These are phyloP conservation scores for Polyporus tsugae DNA, from an alignment of 1,284 basidiomycete species.

Conservation along the genomic window DNA sequence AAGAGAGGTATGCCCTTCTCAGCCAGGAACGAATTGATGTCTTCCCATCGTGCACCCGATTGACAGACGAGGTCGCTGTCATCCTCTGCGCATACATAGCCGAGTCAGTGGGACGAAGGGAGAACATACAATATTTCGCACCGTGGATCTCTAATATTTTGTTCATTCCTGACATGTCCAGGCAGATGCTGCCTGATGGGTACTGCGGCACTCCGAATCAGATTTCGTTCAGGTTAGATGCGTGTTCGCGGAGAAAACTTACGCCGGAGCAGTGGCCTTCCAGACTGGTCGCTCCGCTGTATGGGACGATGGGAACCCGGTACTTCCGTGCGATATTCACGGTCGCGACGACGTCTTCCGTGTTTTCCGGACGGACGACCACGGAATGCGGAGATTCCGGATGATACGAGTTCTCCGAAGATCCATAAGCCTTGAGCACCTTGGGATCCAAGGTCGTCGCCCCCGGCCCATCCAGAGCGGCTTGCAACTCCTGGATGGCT, in stretches of 20 bases:
- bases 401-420: conserved; percentile 75
- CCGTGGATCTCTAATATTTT: conserved; percentile 82
- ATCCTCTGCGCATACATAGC: conserved; percentile 54
- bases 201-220: conserved; percentile 26
- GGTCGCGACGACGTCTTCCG: conserved; percentile 67
- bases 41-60: conserved; percentile 86
- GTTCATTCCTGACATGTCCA: conserved; percentile 90
- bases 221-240: background rate
- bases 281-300: conserved; percentile 69
- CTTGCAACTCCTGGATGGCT: conserved; percentile 63
- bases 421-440: conserved; percentile 62
- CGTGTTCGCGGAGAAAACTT: background rate
- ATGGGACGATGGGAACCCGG: conserved; percentile 64
- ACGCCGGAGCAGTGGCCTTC: conserved; percentile 57
- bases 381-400: conserved; percentile 69
- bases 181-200: conserved; percentile 42
- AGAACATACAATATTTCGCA: conserved; percentile 35
- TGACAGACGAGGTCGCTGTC: conserved; percentile 87
- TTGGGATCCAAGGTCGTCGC: conserved; percentile 59
- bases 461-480: conserved; percentile 53
- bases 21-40: conserved; percentile 82
- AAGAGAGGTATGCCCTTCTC: conserved; percentile 83
- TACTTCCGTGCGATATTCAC: conserved; percentile 67
- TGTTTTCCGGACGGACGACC: conserved; percentile 59
- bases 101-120: background rate